Evolutionary conservation across 768 basidiomycete genomes (phyloP).

Genomic region (Auriscalpium orientale): DNA sequence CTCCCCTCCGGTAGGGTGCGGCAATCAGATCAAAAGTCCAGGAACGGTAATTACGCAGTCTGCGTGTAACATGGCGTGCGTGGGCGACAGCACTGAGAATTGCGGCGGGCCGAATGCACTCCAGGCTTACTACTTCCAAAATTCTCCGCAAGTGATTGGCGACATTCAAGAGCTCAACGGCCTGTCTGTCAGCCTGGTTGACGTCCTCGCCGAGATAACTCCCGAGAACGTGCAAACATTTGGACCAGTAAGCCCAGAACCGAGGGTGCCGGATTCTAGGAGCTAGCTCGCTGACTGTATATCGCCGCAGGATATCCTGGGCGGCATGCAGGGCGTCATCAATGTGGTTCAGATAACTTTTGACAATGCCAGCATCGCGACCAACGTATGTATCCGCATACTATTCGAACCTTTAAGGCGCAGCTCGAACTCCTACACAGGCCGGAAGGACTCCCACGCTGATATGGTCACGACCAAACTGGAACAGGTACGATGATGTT

Average conservation of each 20-base stretch:
- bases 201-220: background rate
- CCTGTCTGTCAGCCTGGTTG: background rate
- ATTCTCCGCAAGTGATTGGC: background rate
- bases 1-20: background rate
- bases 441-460: background rate
- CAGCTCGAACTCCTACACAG: background rate
- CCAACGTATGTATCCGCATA: background rate
- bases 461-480: background rate
- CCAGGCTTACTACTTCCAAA: background rate
- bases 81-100: background rate
- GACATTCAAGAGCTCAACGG: background rate
- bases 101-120: background rate
- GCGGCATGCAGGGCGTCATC: background rate
- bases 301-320: background rate
- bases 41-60: background rate
- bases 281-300: too few species aligned
- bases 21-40: background rate
- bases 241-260: too few species aligned
- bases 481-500: background rate
- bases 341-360: background rate
- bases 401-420: background rate
- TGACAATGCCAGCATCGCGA: background rate
- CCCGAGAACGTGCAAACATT: background rate
- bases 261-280: too few species aligned
- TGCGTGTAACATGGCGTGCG: constrained; percentile 3